Evolutionary conservation across 1,284 basidiomycete genomes (phyloP), one percentile per base, ranked within the genome.

Genomic region (Mycena citricolor): DNA sequence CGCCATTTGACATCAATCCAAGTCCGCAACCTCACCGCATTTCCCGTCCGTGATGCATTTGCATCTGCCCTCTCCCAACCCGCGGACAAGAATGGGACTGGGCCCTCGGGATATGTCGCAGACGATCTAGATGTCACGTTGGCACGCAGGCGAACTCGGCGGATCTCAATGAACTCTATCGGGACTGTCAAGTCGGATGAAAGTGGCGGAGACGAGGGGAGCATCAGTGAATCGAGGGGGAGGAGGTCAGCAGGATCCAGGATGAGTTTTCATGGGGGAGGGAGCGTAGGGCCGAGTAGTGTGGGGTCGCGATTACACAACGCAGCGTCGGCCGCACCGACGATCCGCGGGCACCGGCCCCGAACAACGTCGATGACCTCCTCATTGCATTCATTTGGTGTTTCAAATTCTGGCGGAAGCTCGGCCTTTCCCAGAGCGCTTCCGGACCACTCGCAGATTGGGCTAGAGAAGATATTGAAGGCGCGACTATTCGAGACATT

Each of bases 401-500:
- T n/a, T n/a, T 55, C 26, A n/a, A n/a, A n/a, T n/a, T n/a, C n/a
- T n/a, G n/a, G n/a, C n/a, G n/a, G n/a, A n/a, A n/a, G n/a, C n/a
- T n/a, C n/a, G n/a, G n/a, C n/a, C n/a, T n/a, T 55, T 65, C 33
- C 58, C 64, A 20, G 54, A 64, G n/a, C 60, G 76, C 33, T 61
- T 73, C 70, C 68, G 12, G 79, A 83, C 55, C 73, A 78, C 51
- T 85, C 85, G 11, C 86, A 90, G 59, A 65, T 66, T 31, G 73
- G 71, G 4, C 67, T 90, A 29, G 84, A 88, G 65, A 81, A 75
- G 52, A 74, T 88, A 8, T 70, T 91, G 5, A 67, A 69, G 34
- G 80, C 83, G n/a, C 77, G 88, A 33, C 67, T 91, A 20, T 79
- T 90, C n/a, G 86, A 90, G 61, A 87, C 86, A 1, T 87, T 89